Evolutionary conservation across 176 grass and related monocot species (phyloP).

Genomic region (maize (Zea mays)): DNA sequence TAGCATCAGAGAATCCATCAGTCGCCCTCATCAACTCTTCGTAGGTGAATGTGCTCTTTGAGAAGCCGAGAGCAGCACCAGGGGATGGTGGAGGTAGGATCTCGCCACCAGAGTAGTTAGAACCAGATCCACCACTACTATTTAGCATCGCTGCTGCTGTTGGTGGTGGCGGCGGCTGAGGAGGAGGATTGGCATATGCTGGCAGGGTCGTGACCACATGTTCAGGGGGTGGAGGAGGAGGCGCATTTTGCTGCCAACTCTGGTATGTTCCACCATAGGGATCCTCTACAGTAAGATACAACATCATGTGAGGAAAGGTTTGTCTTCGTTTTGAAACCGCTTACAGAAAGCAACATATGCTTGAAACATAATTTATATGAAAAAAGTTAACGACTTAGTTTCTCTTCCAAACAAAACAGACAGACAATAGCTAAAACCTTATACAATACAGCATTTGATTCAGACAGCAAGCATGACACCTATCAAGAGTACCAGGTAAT

Average conservation of each 20-base stretch:
- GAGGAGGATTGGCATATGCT: constrained; percentile 55
- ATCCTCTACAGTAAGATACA: constrained; percentile 46
- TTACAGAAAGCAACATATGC: not conserved
- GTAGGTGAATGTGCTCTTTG: constrained; percentile 82
- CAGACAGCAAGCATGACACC: constrained; percentile 11
- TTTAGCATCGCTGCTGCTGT: constrained; percentile 51
- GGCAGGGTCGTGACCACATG: constrained; percentile 66
- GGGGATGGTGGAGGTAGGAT: constrained; percentile 64
- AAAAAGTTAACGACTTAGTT: not conserved
- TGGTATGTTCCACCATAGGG: constrained; percentile 54
- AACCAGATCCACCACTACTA: constrained; percentile 63
- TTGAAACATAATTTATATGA: not conserved
- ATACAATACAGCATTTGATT: not conserved
- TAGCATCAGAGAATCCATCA: constrained; percentile 71
- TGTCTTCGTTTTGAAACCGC: not conserved
- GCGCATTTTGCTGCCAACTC: constrained; percentile 66
- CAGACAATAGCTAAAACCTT: not conserved
- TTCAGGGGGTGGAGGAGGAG: constrained; percentile 43
- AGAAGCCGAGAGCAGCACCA: constrained; percentile 52
- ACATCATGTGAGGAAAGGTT: constrained; percentile 8
- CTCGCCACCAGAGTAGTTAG: constrained; percentile 71
- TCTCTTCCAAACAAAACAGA: not conserved
- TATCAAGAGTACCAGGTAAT: not conserved
- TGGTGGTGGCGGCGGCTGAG: constrained; percentile 39
- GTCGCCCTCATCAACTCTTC: constrained; percentile 72